Evolutionary conservation across 2,329 filamentous ascomycete genomes (phyloP).

Genomic region (Neopestalotiopsis sp.): DNA sequence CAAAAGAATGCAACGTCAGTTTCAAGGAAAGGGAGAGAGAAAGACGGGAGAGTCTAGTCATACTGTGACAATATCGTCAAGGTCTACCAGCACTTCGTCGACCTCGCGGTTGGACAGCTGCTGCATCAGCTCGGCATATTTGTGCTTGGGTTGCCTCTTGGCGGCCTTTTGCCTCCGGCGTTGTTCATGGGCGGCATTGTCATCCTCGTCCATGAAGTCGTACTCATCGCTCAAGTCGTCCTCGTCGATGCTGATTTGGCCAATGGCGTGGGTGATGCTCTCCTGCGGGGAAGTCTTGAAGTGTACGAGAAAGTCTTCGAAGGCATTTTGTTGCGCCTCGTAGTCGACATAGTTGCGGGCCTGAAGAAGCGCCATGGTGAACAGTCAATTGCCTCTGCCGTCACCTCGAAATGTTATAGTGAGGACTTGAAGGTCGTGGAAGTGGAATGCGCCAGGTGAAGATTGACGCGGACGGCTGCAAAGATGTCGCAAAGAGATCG

Average conservation of each 20-base stretch:
- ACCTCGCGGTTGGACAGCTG: constrained; percentile 81
- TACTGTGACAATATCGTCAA: constrained; percentile 85
- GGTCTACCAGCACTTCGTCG: constrained; percentile 81
- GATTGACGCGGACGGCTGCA: background rate
- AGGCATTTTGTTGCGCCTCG: constrained; percentile 81
- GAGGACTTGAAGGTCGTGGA: background rate
- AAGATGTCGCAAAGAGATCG: background rate
- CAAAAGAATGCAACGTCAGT: background rate
- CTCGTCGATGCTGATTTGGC: constrained; percentile 84
- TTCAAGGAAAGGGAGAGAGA: background rate
- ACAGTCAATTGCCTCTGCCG: constrained; percentile 18
- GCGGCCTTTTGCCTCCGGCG: constrained; percentile 56
- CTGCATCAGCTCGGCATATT: constrained; percentile 89
- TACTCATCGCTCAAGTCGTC: constrained; percentile 89
- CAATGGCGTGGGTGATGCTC: constrained; percentile 80
- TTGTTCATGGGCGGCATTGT: constrained; percentile 60
- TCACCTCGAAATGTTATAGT: background rate
- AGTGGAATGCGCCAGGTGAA: background rate
- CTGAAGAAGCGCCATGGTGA: constrained; percentile 82
- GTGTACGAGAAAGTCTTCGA: constrained; percentile 84
- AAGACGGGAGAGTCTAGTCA: constrained; percentile 34
- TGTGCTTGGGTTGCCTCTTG: constrained; percentile 69
- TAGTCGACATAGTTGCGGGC: constrained; percentile 85
- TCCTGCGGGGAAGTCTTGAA: constrained; percentile 83
- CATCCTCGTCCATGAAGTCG: constrained; percentile 87